Percentiles rank a stretch among this genome's conserved stretches.
phyloP scores from a whole-genome alignment of 129 eudicot genomes.

The Centrapalus pauciflorus region DNA sequence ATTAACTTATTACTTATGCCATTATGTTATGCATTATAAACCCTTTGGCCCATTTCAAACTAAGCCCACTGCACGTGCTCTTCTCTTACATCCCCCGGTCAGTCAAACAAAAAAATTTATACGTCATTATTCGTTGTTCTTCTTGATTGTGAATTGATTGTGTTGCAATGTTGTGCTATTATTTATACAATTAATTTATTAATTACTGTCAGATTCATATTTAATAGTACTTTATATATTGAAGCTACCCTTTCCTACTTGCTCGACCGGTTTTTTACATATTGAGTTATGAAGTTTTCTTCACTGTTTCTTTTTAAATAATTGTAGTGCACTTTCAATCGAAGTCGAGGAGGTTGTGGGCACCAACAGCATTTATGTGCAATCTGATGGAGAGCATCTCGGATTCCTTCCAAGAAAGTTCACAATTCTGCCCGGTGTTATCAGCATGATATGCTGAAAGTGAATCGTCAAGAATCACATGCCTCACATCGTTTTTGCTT shows the following conservation, averaged over 20 bases:
- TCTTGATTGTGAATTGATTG: too few species aligned
- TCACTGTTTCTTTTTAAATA: background rate
- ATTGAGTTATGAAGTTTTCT: background rate
- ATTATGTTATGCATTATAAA: too few species aligned
- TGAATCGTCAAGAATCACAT: constrained; percentile 6
- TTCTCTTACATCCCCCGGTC: too few species aligned
- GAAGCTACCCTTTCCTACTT: background rate
- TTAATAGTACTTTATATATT: background rate
- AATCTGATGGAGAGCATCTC: constrained; percentile 88
- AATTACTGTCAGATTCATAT: background rate
- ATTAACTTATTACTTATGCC: too few species aligned
- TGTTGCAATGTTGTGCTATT: too few species aligned
- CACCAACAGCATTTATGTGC: constrained; percentile 53
- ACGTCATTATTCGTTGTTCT: too few species aligned
- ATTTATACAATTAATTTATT: too few species aligned
- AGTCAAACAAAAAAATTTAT: too few species aligned
- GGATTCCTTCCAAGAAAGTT: constrained; percentile 96
- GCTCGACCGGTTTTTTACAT: background rate
- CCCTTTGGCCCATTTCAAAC: too few species aligned
- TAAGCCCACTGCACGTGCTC: too few species aligned
- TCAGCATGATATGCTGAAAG: constrained; percentile 68
- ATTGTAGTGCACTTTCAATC: constrained; percentile 62
- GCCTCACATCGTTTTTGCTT: background rate
- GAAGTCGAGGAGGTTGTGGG: constrained; percentile 71
- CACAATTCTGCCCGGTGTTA: constrained; percentile 60